Evolutionary conservation across 495 filamentous ascomycete genomes (phyloP).

Genomic region (Rhypophila decipiens): DNA sequence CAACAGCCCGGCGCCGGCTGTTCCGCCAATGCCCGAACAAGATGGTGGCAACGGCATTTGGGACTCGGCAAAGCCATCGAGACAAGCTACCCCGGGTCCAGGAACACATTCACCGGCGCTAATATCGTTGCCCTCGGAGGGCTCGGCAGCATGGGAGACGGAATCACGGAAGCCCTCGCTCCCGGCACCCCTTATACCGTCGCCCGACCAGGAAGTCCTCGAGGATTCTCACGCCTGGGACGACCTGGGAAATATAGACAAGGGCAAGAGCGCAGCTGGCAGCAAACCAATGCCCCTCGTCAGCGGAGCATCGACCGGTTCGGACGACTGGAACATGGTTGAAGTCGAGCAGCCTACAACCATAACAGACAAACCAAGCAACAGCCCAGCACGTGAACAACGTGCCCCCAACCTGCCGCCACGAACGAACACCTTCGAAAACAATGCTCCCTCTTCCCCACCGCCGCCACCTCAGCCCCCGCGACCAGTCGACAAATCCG

Average conservation of each 20-base stretch:
- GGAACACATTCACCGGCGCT: slow-evolving; percentile 18
- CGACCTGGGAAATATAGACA: slow-evolving; percentile 26
- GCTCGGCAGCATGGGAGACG: slow-evolving; percentile 30
- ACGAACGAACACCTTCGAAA: slow-evolving; percentile 21
- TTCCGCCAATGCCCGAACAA: slow-evolving; percentile 21
- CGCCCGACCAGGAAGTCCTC: slow-evolving; percentile 21
- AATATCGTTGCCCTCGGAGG: slow-evolving; percentile 24
- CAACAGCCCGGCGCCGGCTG: slow-evolving; percentile 11
- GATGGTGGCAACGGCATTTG: slow-evolving; percentile 26
- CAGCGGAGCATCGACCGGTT: slow-evolving; percentile 15
- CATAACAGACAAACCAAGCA: no score
- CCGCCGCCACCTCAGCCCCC: slow-evolving; percentile 29
- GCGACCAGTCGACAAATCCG: slow-evolving; percentile 31
- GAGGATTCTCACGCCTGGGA: slow-evolving; percentile 42
- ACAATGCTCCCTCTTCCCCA: no score
- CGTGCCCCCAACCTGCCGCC: slow-evolving; percentile 31
- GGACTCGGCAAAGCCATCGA: slow-evolving; percentile 29
- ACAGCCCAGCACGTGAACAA: slow-evolving; percentile 26
- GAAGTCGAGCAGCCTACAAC: slow-evolving; percentile 34
- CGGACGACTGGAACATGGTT: slow-evolving; percentile 45
- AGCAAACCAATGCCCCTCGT: slow-evolving; percentile 11
- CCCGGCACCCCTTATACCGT: slow-evolving; percentile 10
- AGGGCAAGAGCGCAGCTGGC: slow-evolving; percentile 24
- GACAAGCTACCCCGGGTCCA: slow-evolving; percentile 21
- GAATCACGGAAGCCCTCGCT: slow-evolving; percentile 6